Conservation (phyloP, 768 basidiomycete species). For the Gloeophyllum trabeum region DNA sequence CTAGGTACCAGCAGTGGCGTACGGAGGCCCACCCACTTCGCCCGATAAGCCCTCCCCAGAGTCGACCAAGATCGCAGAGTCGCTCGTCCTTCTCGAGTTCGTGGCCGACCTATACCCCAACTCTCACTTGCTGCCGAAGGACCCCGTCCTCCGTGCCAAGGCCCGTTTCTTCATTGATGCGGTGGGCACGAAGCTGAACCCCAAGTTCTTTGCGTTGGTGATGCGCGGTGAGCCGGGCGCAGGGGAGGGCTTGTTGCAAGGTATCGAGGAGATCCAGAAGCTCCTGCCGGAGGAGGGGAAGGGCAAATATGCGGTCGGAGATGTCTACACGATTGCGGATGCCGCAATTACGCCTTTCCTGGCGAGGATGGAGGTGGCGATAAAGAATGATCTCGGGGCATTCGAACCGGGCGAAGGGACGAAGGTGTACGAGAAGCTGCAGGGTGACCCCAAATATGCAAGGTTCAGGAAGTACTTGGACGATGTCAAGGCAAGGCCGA, state of each 20-base stretch:
- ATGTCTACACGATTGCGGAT: constrained; percentile 52
- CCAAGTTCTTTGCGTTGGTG: constrained; percentile 25
- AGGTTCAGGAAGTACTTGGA: constrained; percentile 36
- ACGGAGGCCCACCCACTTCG: constrained; percentile 46
- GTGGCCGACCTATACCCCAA: constrained; percentile 46
- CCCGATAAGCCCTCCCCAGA: constrained; percentile 48
- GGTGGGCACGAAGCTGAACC: constrained; percentile 32
- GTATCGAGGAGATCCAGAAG: constrained; percentile 34
- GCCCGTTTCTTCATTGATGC: constrained; percentile 55
- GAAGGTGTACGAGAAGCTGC: constrained; percentile 29
- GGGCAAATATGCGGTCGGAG: constrained; percentile 28
- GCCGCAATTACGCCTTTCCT: constrained; percentile 50
- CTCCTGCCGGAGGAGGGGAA: constrained; percentile 36
- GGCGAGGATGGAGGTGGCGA: constrained; percentile 32
- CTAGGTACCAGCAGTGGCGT: constrained; percentile 48
- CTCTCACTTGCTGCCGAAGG: constrained; percentile 36
- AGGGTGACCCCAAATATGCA: constrained; percentile 33
- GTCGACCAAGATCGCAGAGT: constrained; percentile 52
- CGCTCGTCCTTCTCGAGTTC: constrained; percentile 56
- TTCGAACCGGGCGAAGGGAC: constrained; percentile 37
- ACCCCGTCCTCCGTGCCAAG: constrained; percentile 45
- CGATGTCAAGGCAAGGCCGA: constrained; percentile 37
- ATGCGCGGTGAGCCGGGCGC: constrained; percentile 25
- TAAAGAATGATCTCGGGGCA: constrained; percentile 40
- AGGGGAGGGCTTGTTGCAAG: constrained; percentile 27